phyloP scores from a whole-genome alignment of 495 filamentous ascomycete genomes.

The Apodospora peruviana region DNA sequence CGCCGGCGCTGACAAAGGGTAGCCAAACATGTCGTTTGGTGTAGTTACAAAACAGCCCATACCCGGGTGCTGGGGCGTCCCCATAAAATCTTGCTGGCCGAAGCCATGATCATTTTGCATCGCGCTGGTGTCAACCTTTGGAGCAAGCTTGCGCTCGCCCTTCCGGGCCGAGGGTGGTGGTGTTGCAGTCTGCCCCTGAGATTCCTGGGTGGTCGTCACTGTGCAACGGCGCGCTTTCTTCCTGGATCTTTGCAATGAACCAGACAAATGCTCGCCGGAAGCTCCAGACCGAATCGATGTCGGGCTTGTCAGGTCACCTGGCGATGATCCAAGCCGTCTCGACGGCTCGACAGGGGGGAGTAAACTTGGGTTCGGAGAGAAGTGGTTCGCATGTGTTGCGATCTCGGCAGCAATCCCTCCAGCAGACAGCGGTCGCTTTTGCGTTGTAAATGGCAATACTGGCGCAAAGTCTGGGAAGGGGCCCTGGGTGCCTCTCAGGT shows the following conservation, averaged over 20 bases:
- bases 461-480: constrained; percentile 36
- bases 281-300: constrained; percentile 20
- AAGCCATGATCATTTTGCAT: constrained; percentile 51
- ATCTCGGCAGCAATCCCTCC: constrained; percentile 39
- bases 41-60: constrained; percentile 32
- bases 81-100: constrained; percentile 38
- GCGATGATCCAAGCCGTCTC: constrained; percentile 51
- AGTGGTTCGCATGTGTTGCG: constrained; percentile 53
- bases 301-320: constrained; percentile 37
- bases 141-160: constrained; percentile 45
- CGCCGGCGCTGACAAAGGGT: constrained; percentile 64
- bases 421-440: constrained; percentile 36
- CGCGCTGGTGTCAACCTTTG: constrained; percentile 39
- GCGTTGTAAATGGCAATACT: constrained; percentile 24
- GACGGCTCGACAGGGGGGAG: constrained; percentile 55
- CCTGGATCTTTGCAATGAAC: constrained; percentile 20
- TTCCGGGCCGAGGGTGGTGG: constrained; percentile 48
- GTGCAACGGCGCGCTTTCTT: constrained; percentile 39
- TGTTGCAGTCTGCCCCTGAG: constrained; percentile 42
- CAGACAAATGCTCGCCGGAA: constrained; percentile 14
- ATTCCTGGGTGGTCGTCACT: constrained; percentile 28
- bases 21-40: constrained; percentile 52
- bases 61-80: constrained; percentile 33
- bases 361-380: constrained; percentile 46
- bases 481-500: constrained; percentile 36